phyloP scores from a whole-genome alignment of 164 flowering plant species.

The Stephania yunnanensis region DNA sequence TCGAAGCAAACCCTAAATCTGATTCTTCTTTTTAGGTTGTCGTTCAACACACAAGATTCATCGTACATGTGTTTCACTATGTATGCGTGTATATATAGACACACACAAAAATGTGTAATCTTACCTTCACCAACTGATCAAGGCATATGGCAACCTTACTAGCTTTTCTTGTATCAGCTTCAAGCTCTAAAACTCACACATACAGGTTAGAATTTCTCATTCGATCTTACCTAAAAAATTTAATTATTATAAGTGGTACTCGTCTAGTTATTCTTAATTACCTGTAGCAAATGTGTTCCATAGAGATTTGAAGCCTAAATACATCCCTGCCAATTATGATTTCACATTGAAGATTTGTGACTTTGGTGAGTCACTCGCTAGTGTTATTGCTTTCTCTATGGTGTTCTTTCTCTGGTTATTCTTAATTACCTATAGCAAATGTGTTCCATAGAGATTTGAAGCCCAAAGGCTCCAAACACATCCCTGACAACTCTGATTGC shows the following conservation, averaged over 20 bases:
- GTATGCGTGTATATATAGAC: no score
- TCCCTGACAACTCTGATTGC: constrained; percentile 93
- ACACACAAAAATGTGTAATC: constrained; percentile 24
- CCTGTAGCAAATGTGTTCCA: constrained; percentile 81
- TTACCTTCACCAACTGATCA: constrained; percentile 80
- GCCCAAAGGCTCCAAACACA: constrained; percentile 51
- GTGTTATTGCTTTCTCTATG: no score
- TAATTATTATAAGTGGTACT: background rate
- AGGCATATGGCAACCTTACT: constrained; percentile 82
- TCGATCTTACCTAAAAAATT: constrained; percentile 1
- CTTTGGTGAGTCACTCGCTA: constrained; percentile 38
- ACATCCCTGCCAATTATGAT: constrained; percentile 88
- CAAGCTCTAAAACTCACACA: constrained; percentile 78
- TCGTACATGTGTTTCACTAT: no score
- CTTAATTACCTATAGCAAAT: constrained; percentile 46
- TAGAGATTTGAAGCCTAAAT: constrained; percentile 86
- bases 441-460: constrained; percentile 89
- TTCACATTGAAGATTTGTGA: constrained; percentile 95
- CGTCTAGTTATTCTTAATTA: constrained; percentile 7
- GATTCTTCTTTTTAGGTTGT: no score
- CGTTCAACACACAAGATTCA: no score
- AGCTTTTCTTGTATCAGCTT: constrained; percentile 81
- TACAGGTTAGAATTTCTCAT: constrained; percentile 38
- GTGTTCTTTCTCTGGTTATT: background rate
- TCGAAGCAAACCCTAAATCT: no score